Base-by-base conservation (phyloP, 768 basidiomycete genomes). In the Hortiboletus campestris region DNA sequence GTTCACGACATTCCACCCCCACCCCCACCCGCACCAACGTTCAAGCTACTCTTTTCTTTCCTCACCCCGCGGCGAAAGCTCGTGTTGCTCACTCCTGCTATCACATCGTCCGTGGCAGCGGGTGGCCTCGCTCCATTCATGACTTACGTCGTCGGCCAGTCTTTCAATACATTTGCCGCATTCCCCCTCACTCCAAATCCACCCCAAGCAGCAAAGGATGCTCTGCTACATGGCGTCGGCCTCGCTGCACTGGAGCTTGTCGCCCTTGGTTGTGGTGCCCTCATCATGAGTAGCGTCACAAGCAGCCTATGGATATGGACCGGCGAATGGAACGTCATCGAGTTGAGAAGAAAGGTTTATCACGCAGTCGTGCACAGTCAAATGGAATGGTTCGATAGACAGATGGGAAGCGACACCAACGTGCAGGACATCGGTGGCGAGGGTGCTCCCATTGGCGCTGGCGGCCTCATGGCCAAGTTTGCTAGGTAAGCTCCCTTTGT, bases 381-480 rank as follows among this genome's bases (percentile, higher is more conserved):
- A 20, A 88, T 96, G 82, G 78, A 79, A n/a, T 97, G 95, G 94
- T 97, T 93, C 67, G 94, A 97, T 72, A 71, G 81, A 39, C 85
- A 89, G 53, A 86, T 88, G 80, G 84, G 83, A 50, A 72, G 74
- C 10, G 84, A 84, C 22, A 75, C 72, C 8, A 60, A 68, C 49
- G 64, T 69, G 59, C 68, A 75, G 42, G 72, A 71, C 60, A 56
- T 59, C 38, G 54, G 55, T 43, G 76, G 79, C 34, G 73, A 71
- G 32, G 70, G 79, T 40, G 80, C 81, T 25, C 79, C 83, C 38
- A 75, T 86, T 46, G 91, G 91, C 57, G 92, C 93, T 47, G 93
- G 89, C 56, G 94, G 94, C 20, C 77, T 97, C 42, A 95, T 96
- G 94, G 87, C 91, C 51, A 91, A 93, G 67, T 98, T 97, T 69